A percentile compares a stretch with the other conserved stretches of the same genome.
phyloP scores from a whole-genome alignment of 192 early-diverging fungal genomes.

The Backusella circina region DNA sequence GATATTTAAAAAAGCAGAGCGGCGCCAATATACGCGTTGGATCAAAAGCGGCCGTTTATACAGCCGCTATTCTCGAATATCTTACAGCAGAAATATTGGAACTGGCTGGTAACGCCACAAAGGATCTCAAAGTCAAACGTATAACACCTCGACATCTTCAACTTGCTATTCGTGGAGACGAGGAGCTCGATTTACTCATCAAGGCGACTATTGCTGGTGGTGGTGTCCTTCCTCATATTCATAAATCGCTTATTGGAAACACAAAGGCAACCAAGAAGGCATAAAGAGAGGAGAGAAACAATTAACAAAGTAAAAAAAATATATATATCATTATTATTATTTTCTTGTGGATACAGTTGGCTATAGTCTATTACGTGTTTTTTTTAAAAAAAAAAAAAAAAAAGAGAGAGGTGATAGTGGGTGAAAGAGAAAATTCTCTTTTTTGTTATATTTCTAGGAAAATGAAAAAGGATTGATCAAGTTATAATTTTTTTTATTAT shows the following conservation, averaged over 20 bases:
- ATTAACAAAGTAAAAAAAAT: not conserved
- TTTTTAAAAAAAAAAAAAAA: not conserved
- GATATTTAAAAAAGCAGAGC: conserved; percentile 82
- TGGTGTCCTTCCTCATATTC: conserved; percentile 75
- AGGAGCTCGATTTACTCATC: conserved; percentile 86
- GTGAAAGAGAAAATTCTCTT: not conserved
- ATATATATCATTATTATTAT: not conserved
- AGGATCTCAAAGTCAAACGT: conserved; percentile 87
- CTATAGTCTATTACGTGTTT: not conserved
- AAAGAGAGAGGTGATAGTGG: no score
- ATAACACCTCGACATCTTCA: conserved; percentile 90
- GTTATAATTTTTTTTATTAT: not conserved
- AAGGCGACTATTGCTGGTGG: conserved; percentile 89
- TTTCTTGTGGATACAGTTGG: not conserved
- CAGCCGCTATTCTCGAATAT: conserved; percentile 90
- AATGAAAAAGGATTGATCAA: not conserved
- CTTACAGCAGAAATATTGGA: conserved; percentile 91
- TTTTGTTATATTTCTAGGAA: not conserved
- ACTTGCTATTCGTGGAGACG: conserved; percentile 88
- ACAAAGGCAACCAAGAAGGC: conserved; percentile 46
- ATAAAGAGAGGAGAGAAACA: conserved; percentile 7
- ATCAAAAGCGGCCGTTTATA: conserved; percentile 89
- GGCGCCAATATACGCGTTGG: conserved; percentile 82
- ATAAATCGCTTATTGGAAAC: conserved; percentile 55
- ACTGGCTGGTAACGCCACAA: conserved; percentile 89